Evolutionary conservation across 2,329 filamentous ascomycete species (phyloP), one percentile per base, ranked within the genome.

Genomic region (Aspergillus fructus): DNA sequence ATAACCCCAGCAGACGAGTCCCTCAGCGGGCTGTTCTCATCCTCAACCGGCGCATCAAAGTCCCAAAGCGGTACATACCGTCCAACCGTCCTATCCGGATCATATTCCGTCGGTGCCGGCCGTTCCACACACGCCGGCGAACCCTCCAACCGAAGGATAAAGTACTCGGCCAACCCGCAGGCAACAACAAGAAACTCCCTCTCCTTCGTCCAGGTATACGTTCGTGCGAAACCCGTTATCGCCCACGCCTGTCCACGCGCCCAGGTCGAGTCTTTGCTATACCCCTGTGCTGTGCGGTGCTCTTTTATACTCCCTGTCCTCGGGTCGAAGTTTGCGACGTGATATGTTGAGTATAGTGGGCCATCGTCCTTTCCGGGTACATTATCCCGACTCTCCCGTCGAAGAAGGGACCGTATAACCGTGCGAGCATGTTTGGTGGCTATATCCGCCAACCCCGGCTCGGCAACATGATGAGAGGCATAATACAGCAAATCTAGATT

Each of bases 1-100:
- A 78, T 73, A 5, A 78, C 70, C 0, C 74, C 77, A 4, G 76
- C 77, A 0, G 74, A 77, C 0, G 73, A 73, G 46, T 79, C 77
- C 17, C 76, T 61, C 64, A 77, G 40, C 56, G 55, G 64, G 21
- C 50, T 49, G 1, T 30, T 48, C 12, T 59, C 59, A 21, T 63
- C 59, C 8, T 45, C 42, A 4, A 60, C 49, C 1, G 63, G 63
- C 5, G 63, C 62, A 53, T 66, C 64, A 50, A 66, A 68, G 33
- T 68, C 66, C 65, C 66, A 66, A 5, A 65, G 55, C 4, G 66
- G 64, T 12, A 66, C 60, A 17, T 59, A 61, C 3, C 61, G 59
- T 8, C 52, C 47, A 41, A 56, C 19, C 17, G 39, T n/a, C 30
- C 15, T 37, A n/a, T 12, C 5, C 6, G n/a, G 15, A 30, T 30